Base-by-base conservation (phyloP, 2,329 filamentous ascomycete species). In the Coleophoma crateriformis region DNA sequence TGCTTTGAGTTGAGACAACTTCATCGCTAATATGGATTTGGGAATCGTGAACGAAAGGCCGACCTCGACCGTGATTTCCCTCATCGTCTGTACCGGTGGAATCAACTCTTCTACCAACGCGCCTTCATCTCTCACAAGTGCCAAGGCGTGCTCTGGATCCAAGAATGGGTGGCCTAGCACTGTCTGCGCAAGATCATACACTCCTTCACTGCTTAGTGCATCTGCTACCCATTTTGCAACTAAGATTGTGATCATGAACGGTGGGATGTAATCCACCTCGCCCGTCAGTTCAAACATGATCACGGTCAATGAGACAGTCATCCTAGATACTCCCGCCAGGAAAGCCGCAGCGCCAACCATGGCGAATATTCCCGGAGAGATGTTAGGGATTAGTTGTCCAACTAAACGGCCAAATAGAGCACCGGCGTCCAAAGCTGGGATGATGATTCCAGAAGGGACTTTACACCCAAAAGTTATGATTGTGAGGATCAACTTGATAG, bases 241-340 rank as follows among this genome's bases (percentile, higher is more conserved):
- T 6, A 82, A 67, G 49, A 82, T 82, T 7, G 78, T 77, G 19
- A 80, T 71, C 77, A 81, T 82, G 54, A 79, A 74, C 11, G 79
- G 77, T 1, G 80, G 67, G 10, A 78, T 72, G 60, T 79, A 81
- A 51, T 78, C 73, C 7, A 81, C 70, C 56, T 81, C 77, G 37
- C 79, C 78, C 0, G 78, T 82, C 7, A 82, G 68, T 60, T 79
- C 78, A 61, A 82, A 81, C 77, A 82, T 81, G 62, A 82, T 79
- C 37, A 82, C 79, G 8, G 74, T 73, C 7, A 82, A 68, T 2
- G 73, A 76, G 10, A 81, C 74, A 0, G 78, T 81, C 78, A 81
- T 81, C 35, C 79, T 68, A 11, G 72, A 75, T 2, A 82, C 77
- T 6, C 79, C 79, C 1, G 78, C 78, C 0, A 82, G 71, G 58